These are phyloP conservation scores for Torulaspora indica DNA, from an alignment of 805 yeast species.

Conservation along the genomic window DNA sequence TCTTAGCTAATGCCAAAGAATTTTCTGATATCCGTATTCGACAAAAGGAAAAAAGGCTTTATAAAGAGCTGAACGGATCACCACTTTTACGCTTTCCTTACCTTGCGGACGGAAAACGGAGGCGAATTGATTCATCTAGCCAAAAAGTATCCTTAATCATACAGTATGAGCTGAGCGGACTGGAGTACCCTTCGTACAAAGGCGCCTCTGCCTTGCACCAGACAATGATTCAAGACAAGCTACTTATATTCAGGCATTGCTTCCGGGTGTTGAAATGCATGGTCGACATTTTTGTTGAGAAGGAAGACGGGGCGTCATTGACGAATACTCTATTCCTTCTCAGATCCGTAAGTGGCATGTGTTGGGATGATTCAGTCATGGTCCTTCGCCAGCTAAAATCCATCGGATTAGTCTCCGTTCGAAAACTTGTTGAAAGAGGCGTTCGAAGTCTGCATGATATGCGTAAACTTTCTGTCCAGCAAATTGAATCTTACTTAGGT, in stretches of 20 bases:
- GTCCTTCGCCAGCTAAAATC: constrained; percentile 47
- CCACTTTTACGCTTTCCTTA: constrained; percentile 39
- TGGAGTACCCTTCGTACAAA: constrained; percentile 43
- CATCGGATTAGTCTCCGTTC: constrained; percentile 41
- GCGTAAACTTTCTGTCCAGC: constrained; percentile 27
- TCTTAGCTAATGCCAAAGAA: constrained; percentile 40
- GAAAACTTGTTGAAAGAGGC: constrained; percentile 38
- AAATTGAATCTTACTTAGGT: constrained; percentile 42
- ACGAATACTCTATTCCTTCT: constrained; percentile 37
- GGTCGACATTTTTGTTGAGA: constrained; percentile 41
- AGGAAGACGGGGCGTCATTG: constrained; percentile 42
- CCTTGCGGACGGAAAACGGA: constrained; percentile 29
- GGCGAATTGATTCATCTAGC: constrained; percentile 22
- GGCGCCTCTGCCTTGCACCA: constrained; percentile 40
- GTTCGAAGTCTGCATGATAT: constrained; percentile 36
- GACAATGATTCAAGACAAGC: constrained; percentile 43
- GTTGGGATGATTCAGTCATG: constrained; percentile 49
- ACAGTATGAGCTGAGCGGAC: constrained; percentile 49
- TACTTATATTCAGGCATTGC: constrained; percentile 40
- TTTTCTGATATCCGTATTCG: constrained; percentile 41
- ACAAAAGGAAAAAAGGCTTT: constrained; percentile 43
- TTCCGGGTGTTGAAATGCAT: constrained; percentile 43
- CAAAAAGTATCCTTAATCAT: constrained; percentile 43
- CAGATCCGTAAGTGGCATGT: constrained; percentile 41
- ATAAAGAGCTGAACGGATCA: constrained; percentile 41